Evolutionary conservation across 176 grass and related monocot genomes (phyloP).

Genomic region (Hyparrhenia diplandra): DNA sequence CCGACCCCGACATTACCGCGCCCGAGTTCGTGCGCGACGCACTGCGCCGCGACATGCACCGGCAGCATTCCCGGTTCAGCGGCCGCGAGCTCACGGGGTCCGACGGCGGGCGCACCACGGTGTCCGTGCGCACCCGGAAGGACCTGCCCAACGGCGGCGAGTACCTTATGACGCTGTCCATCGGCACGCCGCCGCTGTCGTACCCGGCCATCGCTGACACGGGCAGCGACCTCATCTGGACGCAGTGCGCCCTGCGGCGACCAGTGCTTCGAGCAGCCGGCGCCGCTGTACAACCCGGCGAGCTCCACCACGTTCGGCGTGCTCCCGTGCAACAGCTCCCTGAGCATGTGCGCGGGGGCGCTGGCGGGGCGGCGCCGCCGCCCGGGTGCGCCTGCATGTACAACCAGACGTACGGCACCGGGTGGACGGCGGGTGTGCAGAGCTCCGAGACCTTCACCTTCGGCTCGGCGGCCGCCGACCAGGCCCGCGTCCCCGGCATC

Average conservation of each 20-base stretch:
- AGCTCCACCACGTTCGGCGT: constrained; percentile 51
- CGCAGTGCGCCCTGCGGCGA: constrained; percentile 50
- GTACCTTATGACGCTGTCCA: constrained; percentile 64
- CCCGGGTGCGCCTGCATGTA: constrained; percentile 52
- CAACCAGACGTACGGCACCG: constrained; percentile 57
- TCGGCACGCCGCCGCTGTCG: constrained; percentile 54
- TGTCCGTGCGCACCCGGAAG: constrained; percentile 26
- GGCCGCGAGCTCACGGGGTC: constrained; percentile 26
- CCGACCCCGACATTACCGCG: constrained; percentile 29
- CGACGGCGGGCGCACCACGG: neutral
- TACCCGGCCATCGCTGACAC: constrained; percentile 59
- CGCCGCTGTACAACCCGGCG: constrained; percentile 45
- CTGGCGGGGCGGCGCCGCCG: neutral
- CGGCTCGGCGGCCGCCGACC: constrained; percentile 20
- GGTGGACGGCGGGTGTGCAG: constrained; percentile 58
- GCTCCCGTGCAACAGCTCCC: constrained; percentile 50
- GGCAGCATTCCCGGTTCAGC: constrained; percentile 1
- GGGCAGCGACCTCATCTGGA: constrained; percentile 76
- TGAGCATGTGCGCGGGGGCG: constrained; percentile 29
- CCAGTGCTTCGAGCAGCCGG: constrained; percentile 49
- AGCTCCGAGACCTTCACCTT: constrained; percentile 64
- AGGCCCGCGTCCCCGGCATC: constrained; percentile 18
- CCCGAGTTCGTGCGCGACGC: constrained; percentile 49
- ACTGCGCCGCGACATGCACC: constrained; percentile 40
- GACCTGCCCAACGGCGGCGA: constrained; percentile 39